These are phyloP conservation scores for Gracilaria domingensis DNA, from an alignment of 23 red algal genomes.

Conservation along the genomic window DNA sequence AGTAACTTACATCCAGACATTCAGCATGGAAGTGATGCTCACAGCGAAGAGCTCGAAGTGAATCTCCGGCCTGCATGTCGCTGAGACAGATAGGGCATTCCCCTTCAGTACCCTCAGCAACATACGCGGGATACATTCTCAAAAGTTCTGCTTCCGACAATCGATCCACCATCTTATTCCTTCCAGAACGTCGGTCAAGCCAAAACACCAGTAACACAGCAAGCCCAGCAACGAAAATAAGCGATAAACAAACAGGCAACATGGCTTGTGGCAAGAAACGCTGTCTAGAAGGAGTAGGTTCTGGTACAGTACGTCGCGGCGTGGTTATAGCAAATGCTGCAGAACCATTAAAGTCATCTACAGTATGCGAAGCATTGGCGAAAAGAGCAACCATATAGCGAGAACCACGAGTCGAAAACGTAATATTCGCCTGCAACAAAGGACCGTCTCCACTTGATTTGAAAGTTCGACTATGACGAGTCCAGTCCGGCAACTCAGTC, in stretches of 20 bases:
- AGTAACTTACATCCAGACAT: slow-evolving; percentile 68
- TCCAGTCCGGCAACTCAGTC: neutral
- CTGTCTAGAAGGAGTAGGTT: neutral
- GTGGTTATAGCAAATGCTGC: neutral
- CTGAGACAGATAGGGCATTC: slow-evolving; percentile 65
- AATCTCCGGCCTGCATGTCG: slow-evolving; percentile 38
- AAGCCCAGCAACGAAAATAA: slow-evolving; percentile 48
- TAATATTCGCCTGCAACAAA: neutral
- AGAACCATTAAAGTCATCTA: neutral
- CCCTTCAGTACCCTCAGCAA: slow-evolving; percentile 4
- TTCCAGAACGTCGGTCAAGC: slow-evolving; percentile 48
- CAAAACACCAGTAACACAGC: slow-evolving; percentile 54
- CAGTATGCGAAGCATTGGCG: slow-evolving; percentile 3
- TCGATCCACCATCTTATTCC: slow-evolving; percentile 35
- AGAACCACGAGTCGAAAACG: neutral
- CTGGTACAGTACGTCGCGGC: neutral
- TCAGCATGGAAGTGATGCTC: slow-evolving; percentile 63
- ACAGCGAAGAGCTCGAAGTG: slow-evolving; percentile 48
- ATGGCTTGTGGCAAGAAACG: slow-evolving; percentile 20
- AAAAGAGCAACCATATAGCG: slow-evolving; percentile 7
- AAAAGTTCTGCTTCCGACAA: slow-evolving; percentile 39
- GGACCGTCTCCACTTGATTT: neutral
- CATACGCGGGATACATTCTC: slow-evolving; percentile 57
- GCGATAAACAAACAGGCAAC: slow-evolving; percentile 38
- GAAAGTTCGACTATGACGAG: neutral